Evolutionary conservation across 176 grass and related monocot species (phyloP).

Genomic region (Carex pumila): DNA sequence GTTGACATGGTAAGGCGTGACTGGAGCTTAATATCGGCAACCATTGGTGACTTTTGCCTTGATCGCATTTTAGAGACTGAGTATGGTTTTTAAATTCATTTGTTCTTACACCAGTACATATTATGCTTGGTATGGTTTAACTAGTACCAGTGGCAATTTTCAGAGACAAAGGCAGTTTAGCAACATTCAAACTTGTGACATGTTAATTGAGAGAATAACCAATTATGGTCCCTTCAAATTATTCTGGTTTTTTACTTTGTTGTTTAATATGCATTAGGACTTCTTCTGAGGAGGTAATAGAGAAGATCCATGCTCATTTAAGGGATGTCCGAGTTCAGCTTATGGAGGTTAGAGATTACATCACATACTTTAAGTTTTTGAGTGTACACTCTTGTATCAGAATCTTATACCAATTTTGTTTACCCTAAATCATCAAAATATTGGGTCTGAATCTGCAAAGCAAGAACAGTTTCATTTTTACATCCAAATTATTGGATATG

Average conservation of each 20-base stretch:
- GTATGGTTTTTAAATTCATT: slow-evolving; percentile 35
- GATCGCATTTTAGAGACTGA: slow-evolving; percentile 87
- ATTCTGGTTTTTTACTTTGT: not conserved
- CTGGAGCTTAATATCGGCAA: slow-evolving; percentile 97
- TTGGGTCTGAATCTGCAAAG: slow-evolving; percentile 6
- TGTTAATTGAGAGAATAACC: not conserved
- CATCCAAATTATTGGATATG: not conserved
- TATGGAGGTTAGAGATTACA: slow-evolving; percentile 13
- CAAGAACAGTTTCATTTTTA: not conserved
- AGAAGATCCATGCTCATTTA: slow-evolving; percentile 22
- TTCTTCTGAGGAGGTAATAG: slow-evolving; percentile 21
- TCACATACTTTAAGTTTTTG: not conserved
- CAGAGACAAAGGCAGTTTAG: not conserved
- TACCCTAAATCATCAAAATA: not conserved
- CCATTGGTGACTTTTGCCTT: slow-evolving; percentile 87
- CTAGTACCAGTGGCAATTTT: not conserved
- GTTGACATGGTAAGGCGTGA: slow-evolving; percentile 96
- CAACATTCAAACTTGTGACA: not conserved
- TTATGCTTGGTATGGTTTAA: not conserved
- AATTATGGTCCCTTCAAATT: not conserved
- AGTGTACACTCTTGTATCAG: not conserved
- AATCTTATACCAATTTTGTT: not conserved
- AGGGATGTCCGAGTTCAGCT: slow-evolving; percentile 20
- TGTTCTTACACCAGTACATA: not conserved
- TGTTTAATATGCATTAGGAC: slow-evolving; percentile 13